Base-by-base conservation (phyloP, 352 stramenopile genomes). In the Stramenopiles sp. region DNA sequence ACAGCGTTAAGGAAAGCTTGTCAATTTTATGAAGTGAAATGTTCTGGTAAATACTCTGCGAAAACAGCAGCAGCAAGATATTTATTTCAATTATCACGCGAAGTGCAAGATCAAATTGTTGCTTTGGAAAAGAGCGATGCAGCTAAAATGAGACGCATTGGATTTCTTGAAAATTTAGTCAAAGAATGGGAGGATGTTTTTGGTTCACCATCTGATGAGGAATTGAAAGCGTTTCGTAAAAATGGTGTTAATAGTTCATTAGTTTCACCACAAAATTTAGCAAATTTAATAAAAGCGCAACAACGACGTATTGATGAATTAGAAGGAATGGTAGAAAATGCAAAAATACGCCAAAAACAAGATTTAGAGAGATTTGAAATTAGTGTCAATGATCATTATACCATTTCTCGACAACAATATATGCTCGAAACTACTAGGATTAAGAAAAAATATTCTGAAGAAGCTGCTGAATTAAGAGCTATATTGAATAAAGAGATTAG, bases 1-100 rank as follows among this genome's bases (percentile, higher is more conserved):
- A 29, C 83, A 13, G 77, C 81, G 30, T 13, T 86, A 13, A 69
- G 79, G 23, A 73, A 82, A 7, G 82, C 82, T 38, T 86, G 83
- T 81, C 77, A 84, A 74, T 78, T 84, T 73, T 86, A 85, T 81
- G 83, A 86, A 53, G 7, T 69, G 27, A 86, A 86, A 78, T 86
- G 83, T 79, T 73, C 78, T 7, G 83, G 83, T 7, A 73, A 84
- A 23, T 86, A 86, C 81, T 63, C 79, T 30, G 78, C 63, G 31
- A 81, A 81, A 23, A 83, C 73, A 69, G 63, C 81, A 4, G 83
- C 81, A 0, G 83, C 83, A 23, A 73, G 83, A 23, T 86, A 84
- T 63, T 33, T 85, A n/a, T 85, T 84, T 63, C 78, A 85, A 74
- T 43, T 85, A 0, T 79, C 74, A 0, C 79, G 82, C 1, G 82